phyloP scores from a whole-genome alignment of 805 yeast species.

The Metschnikowia lunata region DNA sequence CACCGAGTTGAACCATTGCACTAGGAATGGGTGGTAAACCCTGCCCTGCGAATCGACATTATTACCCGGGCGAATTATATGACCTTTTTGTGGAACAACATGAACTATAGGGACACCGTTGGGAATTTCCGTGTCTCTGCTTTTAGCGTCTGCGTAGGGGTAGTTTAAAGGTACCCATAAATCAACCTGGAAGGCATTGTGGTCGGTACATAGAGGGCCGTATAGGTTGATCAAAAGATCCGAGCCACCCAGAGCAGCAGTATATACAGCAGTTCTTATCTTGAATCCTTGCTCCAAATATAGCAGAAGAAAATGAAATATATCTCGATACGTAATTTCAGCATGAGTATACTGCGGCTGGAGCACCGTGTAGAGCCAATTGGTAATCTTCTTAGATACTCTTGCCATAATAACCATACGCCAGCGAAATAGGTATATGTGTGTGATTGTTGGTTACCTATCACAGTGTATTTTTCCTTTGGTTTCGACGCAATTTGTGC shows the following conservation, averaged over 20 bases:
- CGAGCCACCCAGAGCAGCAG: slow-evolving; percentile 53
- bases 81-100: slow-evolving; percentile 51
- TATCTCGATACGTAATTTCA: slow-evolving; percentile 59
- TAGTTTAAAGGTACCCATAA: slow-evolving; percentile 76
- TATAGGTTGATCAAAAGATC: slow-evolving; percentile 57
- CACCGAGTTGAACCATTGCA: slow-evolving; percentile 47
- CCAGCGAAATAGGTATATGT: too few species aligned
- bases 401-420: slow-evolving; percentile 15
- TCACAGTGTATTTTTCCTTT: too few species aligned
- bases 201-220: slow-evolving; percentile 45
- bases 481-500: too few species aligned
- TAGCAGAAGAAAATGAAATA: slow-evolving; percentile 47
- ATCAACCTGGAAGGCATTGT: slow-evolving; percentile 45
- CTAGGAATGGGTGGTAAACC: slow-evolving; percentile 62
- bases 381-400: slow-evolving; percentile 30
- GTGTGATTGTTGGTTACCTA: too few species aligned
- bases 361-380: slow-evolving; percentile 39
- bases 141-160: slow-evolving; percentile 38
- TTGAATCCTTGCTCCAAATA: slow-evolving; percentile 46
- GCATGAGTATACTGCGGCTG: slow-evolving; percentile 55
- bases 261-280: slow-evolving; percentile 60
- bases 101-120: slow-evolving; percentile 58
- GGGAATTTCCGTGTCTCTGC: slow-evolving; percentile 1
- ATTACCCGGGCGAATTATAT: slow-evolving; percentile 52
- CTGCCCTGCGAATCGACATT: slow-evolving; percentile 67